Base-by-base conservation (phyloP, 2,329 filamentous ascomycete species). In the Xylaria digitata region DNA sequence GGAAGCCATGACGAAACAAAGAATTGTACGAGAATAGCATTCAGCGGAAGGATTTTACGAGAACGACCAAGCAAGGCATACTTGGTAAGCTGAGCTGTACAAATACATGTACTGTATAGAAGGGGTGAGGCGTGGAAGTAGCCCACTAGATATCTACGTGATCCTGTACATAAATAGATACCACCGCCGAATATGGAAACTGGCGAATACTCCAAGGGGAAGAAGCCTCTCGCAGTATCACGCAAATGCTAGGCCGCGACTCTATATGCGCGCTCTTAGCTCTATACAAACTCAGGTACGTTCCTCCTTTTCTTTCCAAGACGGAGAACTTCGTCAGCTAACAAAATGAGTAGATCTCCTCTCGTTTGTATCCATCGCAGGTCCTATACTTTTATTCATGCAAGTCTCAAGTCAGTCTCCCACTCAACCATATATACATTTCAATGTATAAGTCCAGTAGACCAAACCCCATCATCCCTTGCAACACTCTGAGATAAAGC, bases 401-500 rank as follows among this genome's bases (percentile, higher is more conserved):
- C n/a, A 19, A 48, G 1, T 34, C 9, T 42, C 17, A 42, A 34
- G 30, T 45, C 23, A 32, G 23, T 7, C 15, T 23, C 1, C 23
- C 7, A 2, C 30, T 37, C n/a, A 61, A 32, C 34, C 17, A 7
- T 34, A 54, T 26, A 19, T 48, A 21, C 11, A 45, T 34, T 6
- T 40, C 37, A 21, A 5, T 19, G 30, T 37, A 30, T 43, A 21
- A 11, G 26, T 34, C 13, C 9, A 50, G 26, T 34, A 62, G 32
- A 42, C 50, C 17, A 53, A 45, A 50, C 21, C 49, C 50, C 60
- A 26, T 26, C 42, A 59, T 48, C 56, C 73, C 73, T 75, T 75
- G 73, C 74, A 75, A 75, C 74, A 75, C 74, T 75, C 73, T 76
- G 74, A 76, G 72, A 72, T 73, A 70, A 26, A 60, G 69, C 71